These are phyloP conservation scores for Torulaspora delbrueckii DNA, from an alignment of 805 yeast species.

Conservation along the genomic window DNA sequence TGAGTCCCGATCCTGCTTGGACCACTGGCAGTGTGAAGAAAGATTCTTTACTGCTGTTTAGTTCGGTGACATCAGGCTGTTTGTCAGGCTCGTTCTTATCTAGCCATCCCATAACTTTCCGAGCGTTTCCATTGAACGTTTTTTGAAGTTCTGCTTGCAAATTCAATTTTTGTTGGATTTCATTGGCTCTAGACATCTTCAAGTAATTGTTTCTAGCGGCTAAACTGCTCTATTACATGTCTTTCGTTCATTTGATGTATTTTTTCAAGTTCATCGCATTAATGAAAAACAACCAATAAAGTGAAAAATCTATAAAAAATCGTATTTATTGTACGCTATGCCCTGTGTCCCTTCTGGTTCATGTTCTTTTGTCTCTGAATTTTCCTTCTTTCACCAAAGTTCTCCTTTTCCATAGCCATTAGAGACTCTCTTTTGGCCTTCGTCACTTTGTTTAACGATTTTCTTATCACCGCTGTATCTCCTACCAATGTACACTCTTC, in stretches of 20 bases:
- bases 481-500: constrained; percentile 62
- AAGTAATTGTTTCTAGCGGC: background rate
- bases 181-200: constrained; percentile 33
- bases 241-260: background rate
- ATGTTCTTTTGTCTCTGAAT: constrained; percentile 43
- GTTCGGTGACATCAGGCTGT: constrained; percentile 8
- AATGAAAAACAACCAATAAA: background rate
- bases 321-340: background rate
- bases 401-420: constrained; percentile 89
- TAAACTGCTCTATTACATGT: background rate
- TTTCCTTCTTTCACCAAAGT: constrained; percentile 70
- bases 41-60: constrained; percentile 20
- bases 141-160: constrained; percentile 33
- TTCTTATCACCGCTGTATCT: constrained; percentile 73
- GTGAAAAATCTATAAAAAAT: background rate
- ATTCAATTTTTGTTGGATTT: constrained; percentile 33
- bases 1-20: constrained; percentile 32
- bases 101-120: constrained; percentile 31
- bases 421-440: constrained; percentile 85
- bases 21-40: constrained; percentile 34
- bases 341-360: constrained; percentile 19
- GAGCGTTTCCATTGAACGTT: constrained; percentile 20
- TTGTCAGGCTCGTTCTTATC: constrained; percentile 6
- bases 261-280: constrained; percentile 11
- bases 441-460: constrained; percentile 63